Base-by-base conservation (phyloP, 805 yeast genomes). In the Candida sithepensis region DNA sequence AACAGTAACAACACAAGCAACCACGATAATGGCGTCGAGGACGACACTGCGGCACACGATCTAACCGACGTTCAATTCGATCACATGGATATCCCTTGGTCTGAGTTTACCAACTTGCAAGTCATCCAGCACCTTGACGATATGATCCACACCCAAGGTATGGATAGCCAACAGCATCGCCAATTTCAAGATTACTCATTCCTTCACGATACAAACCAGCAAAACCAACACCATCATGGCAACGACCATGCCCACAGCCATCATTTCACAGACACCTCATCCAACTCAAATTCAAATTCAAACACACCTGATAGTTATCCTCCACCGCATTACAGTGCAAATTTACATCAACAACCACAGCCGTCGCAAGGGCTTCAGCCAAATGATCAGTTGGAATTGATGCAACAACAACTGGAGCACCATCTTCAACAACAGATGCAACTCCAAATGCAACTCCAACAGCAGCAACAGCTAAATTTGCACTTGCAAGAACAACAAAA, bases 21-120 rank as follows among this genome's bases (percentile, higher is more conserved):
- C 14, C 13, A 30, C 16, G 34, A 30, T 30, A 30, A 14, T n/a
- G 14, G 7, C 20, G 14, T 33, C 20, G 34, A 34, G 26, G 10
- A 33, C 16, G 18, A 24, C 14, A 23, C 24, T 16, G 16, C n/a
- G n/a, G n/a, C 14, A 8, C 33, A 33, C 16, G 38, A 34, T 24
- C 10, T 42, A 3, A 34, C 23, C 26, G 59, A 54, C 6, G 44
- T 48, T 8, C 46, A 47, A n/a, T 56, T 59, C 21, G 61, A 59
- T 1, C 41, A 53, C 28, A 52, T 59, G 49, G 63, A 58, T 19
- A 32, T 58, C 7, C 54, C 54, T n/a, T 57, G 61, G 61, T 45
- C 56, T 9, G 58, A 52, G 24, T 56, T 54, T 44, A 55, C 60
- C 12, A 57, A 57, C 36, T 33, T 57, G 4, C 61, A 55, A n/a